These are phyloP conservation scores for Lipomyces kockii DNA, from an alignment of 805 yeast genomes.

Conservation along the genomic window DNA sequence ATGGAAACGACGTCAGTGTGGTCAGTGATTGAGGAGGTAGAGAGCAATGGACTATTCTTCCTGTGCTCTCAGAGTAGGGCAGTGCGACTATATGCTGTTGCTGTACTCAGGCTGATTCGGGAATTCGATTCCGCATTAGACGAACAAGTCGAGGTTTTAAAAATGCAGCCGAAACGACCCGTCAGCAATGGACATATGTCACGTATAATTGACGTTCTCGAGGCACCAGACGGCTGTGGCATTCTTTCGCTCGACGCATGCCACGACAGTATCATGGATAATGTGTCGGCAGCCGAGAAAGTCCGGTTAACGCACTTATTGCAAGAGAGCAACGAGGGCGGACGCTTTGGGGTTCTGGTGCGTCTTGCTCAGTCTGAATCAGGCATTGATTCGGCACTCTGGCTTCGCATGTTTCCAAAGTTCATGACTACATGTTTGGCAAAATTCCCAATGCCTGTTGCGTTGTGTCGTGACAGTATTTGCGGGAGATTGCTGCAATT, in stretches of 20 bases:
- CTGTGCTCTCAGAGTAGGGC: constrained; percentile 83
- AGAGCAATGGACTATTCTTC: constrained; percentile 92
- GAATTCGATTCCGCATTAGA: constrained; percentile 84
- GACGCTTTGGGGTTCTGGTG: constrained; percentile 62
- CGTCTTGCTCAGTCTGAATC: constrained; percentile 86
- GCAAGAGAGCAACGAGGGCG: constrained; percentile 48
- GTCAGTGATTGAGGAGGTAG: constrained; percentile 90
- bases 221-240: constrained; percentile 67
- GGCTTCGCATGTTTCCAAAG: constrained; percentile 87
- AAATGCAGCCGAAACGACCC: constrained; percentile 35
- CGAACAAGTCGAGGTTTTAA: constrained; percentile 49
- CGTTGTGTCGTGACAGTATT: constrained; percentile 86
- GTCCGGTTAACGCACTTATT: constrained; percentile 65
- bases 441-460: constrained; percentile 89
- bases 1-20: constrained; percentile 77
- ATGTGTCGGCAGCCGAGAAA: constrained; percentile 73
- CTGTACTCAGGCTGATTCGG: constrained; percentile 76
- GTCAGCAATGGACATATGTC: constrained; percentile 32
- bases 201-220: constrained; percentile 68
- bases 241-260: constrained; percentile 48
- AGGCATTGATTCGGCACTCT: constrained; percentile 94
- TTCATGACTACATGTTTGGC: constrained; percentile 73
- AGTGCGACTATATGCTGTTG: constrained; percentile 74
- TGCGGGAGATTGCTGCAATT: constrained; percentile 87
- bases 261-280: constrained; percentile 41